Evolutionary conservation across 2,329 filamentous ascomycete species (phyloP).

Genomic region (Trichoderma koningii): DNA sequence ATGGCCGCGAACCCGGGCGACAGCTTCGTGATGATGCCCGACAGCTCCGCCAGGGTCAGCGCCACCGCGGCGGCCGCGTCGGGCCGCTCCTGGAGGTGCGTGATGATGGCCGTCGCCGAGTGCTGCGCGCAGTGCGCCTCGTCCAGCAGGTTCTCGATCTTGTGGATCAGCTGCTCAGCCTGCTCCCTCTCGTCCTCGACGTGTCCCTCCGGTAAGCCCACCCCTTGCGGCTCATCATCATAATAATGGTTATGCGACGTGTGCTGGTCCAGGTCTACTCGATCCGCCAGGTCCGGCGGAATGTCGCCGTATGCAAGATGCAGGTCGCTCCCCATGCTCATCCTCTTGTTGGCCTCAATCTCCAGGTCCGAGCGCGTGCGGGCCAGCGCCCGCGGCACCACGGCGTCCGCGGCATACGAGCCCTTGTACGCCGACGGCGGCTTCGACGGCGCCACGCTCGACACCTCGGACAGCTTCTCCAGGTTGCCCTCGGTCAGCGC

Average conservation of each 20-base stretch:
- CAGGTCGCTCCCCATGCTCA: slow-evolving; percentile 72
- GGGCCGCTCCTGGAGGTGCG: slow-evolving; percentile 68
- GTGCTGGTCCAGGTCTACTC: slow-evolving; percentile 48
- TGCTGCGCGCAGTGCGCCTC: slow-evolving; percentile 89
- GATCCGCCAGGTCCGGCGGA: slow-evolving; percentile 64
- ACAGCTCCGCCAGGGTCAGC: slow-evolving; percentile 88
- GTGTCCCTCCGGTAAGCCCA: slow-evolving; percentile 39
- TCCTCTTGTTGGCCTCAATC: slow-evolving; percentile 34
- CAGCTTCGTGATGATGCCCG: slow-evolving; percentile 77
- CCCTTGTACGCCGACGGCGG: slow-evolving; percentile 47
- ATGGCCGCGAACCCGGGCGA: slow-evolving; percentile 75
- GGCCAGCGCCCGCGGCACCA: slow-evolving; percentile 34
- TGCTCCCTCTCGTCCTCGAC: slow-evolving; percentile 56
- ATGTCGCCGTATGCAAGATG: slow-evolving; percentile 87
- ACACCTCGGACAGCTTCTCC: slow-evolving; percentile 55
- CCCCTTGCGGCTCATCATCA: slow-evolving; percentile 29
- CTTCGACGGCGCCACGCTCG: slow-evolving; percentile 50
- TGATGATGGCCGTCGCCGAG: slow-evolving; percentile 78
- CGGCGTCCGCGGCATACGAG: slow-evolving; percentile 39
- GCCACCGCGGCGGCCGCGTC: slow-evolving; percentile 94
- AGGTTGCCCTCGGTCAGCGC: slow-evolving; percentile 57
- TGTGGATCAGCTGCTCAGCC: slow-evolving; percentile 63
- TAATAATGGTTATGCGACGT: slow-evolving; percentile 46
- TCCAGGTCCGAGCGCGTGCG: slow-evolving; percentile 46
- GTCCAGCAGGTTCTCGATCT: slow-evolving; percentile 75